These are phyloP conservation scores for Penicillium verrucosum DNA, from an alignment of 2,329 filamentous ascomycete species.

Conservation along the genomic window DNA sequence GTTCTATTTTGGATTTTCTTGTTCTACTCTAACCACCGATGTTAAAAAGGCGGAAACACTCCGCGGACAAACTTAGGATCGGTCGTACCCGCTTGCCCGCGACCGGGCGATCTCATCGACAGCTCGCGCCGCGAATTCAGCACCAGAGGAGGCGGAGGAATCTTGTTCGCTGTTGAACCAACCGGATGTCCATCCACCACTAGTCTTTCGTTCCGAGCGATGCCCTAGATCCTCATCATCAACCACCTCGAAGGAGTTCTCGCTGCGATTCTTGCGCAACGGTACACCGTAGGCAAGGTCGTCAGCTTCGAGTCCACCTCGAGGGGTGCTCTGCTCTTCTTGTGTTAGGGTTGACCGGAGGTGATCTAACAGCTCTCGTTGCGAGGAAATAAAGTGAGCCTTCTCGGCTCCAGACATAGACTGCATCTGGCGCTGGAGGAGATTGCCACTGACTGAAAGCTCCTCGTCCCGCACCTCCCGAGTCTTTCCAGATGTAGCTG, in stretches of 20 bases:
- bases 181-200: slow-evolving; percentile 31
- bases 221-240: slow-evolving; percentile 63
- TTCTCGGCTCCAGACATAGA: slow-evolving; percentile 61
- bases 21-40: not conserved
- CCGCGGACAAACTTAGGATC: slow-evolving; percentile 9
- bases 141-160: slow-evolving; percentile 25
- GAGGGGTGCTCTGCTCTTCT: slow-evolving; percentile 64
- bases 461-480: slow-evolving; percentile 47
- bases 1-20: slow-evolving; percentile 8
- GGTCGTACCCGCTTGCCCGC: slow-evolving; percentile 19
- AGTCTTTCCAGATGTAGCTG: slow-evolving; percentile 49
- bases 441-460: slow-evolving; percentile 55
- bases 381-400: slow-evolving; percentile 70
- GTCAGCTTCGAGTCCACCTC: slow-evolving; percentile 29
- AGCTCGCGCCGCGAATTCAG: slow-evolving; percentile 30
- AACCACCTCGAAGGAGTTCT: slow-evolving; percentile 86
- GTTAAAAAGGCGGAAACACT: not conserved
- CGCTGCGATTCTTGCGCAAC: slow-evolving; percentile 76
- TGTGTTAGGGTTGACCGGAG: slow-evolving; percentile 75
- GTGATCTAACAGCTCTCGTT: slow-evolving; percentile 72
- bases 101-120: slow-evolving; percentile 25
- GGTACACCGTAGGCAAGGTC: slow-evolving; percentile 42
- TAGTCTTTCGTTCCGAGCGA: slow-evolving; percentile 19
- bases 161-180: slow-evolving; percentile 31
- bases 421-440: slow-evolving; percentile 69